Percentiles rank a stretch among this genome's conserved stretches.
phyloP scores from a whole-genome alignment of 2,329 filamentous ascomycete species.

The Penicillium capsulatum region DNA sequence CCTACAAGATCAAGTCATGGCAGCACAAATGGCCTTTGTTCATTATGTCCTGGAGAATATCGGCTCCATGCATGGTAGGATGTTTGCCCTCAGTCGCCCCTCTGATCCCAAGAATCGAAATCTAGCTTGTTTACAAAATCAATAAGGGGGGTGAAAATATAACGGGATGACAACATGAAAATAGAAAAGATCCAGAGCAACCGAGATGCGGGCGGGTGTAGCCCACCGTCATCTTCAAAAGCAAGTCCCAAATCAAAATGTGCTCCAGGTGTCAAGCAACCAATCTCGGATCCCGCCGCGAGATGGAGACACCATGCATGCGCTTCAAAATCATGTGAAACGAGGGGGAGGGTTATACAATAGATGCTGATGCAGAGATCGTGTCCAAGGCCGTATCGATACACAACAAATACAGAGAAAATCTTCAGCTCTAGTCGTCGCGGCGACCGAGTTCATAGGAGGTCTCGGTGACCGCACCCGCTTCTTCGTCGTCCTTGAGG shows the following conservation, averaged over 20 bases:
- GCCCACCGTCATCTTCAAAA: conserved; percentile 6
- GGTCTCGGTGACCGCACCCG: conserved; percentile 29
- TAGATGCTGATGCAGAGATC: conserved; percentile 25
- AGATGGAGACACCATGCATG: conserved; percentile 22
- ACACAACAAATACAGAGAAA: conserved; percentile 19
- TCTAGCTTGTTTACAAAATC: conserved; percentile 29
- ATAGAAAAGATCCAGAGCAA: conserved; percentile 11
- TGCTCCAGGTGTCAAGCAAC: conserved; percentile 20
- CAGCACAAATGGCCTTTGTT: too few relatives aligned
- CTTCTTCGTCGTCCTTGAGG: conserved; percentile 42
- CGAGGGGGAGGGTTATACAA: conserved; percentile 18
- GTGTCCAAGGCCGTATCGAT: conserved; percentile 24
- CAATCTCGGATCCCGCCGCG: conserved; percentile 23
- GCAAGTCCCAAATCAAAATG: conserved; percentile 13
- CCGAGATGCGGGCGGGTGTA: not conserved
- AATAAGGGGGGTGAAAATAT: conserved; percentile 15
- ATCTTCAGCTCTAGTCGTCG: conserved; percentile 25
- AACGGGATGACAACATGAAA: conserved; percentile 14
- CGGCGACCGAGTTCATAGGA: conserved; percentile 39
- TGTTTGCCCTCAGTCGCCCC: conserved; percentile 6
- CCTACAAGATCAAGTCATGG: too few relatives aligned
- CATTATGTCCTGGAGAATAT: too few relatives aligned
- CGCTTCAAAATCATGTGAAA: conserved; percentile 17
- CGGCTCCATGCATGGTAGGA: not conserved
- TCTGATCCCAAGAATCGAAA: conserved; percentile 22